Evolutionary conservation across 345 rosid genomes (phyloP), one percentile per base, ranked within the genome.

Genomic region (Corchorus capsularis): DNA sequence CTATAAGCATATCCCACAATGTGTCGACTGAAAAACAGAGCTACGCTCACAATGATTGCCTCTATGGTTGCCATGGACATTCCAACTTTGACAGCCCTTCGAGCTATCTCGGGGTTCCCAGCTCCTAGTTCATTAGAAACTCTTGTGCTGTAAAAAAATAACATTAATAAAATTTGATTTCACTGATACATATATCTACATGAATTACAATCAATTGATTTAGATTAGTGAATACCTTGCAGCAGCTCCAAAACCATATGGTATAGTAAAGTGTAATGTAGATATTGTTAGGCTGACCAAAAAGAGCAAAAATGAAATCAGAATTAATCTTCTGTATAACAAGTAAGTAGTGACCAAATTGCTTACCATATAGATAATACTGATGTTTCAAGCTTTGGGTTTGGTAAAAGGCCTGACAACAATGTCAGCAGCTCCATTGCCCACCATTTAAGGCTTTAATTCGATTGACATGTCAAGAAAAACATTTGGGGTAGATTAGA

Each of bases 361-460:
- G 47, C 50, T 43, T 43, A 88, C 88, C 88, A 86, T 74, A 89
- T 85, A 34, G 89, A 82, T 65, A 87, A 85, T 37, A 87, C 83
- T 2, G 92, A 89, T 43, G 90, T 85, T 78, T 87, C 85, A 47
- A 87, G 77, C 16, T 84, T 62, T n/a, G 87, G 86, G 71, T 89
- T 86, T 16, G 86, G 81, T 61, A 83, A 54, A 16, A 88, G 73
- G 32, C 88, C 90, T 1, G 86, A 86, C 8, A 84, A 78, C 81
- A 88, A 54, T 6, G 54, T 59, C 19, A 86, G 73, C 74, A 88
- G 53, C 83, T 88, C 92, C 69, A 82, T 73, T 0, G 92, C 85
- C 92, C 92, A 88, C 92, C 92, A 88, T 79, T 86, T 85, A 10
- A 88, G 82, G 77, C 90, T 88, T 77, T 6, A 27, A 55, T 2